A percentile compares a stretch with the other conserved stretches of the same genome.
phyloP scores from a whole-genome alignment of 2,329 filamentous ascomycete species.

The Neurospora crassa region DNA sequence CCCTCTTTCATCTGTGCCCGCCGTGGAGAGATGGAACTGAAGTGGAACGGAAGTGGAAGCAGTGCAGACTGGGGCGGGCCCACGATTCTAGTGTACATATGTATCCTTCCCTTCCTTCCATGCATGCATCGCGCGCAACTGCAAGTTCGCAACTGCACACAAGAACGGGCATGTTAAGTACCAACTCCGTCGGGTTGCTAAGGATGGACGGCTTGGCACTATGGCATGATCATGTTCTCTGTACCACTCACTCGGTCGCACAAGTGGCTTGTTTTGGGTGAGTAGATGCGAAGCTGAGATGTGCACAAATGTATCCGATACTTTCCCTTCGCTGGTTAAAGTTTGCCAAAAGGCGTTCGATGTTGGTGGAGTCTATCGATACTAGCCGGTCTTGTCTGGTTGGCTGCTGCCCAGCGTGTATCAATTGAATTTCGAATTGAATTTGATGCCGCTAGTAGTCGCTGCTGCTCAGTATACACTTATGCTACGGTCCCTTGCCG shows the following conservation, averaged over 20 bases:
- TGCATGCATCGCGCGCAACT: neutral
- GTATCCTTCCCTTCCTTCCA: neutral
- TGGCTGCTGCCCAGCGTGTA: neutral
- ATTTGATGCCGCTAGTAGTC: neutral
- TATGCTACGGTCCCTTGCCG: neutral
- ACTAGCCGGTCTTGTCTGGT: neutral
- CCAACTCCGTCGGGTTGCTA: too few relatives aligned
- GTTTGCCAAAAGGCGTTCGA: neutral
- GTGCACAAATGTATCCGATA: neutral
- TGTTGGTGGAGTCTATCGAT: neutral
- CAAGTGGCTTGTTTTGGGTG: neutral
- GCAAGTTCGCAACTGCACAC: neutral
- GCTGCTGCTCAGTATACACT: neutral
- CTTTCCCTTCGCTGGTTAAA: neutral
- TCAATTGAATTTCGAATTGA: neutral
- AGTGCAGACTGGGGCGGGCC: neutral
- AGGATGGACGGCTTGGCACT: neutral
- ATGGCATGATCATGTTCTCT: neutral
- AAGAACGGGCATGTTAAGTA: neutral
- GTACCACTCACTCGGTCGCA: neutral
- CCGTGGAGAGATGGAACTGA: neutral
- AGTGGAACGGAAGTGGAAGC: too few relatives aligned
- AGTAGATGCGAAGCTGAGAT: neutral
- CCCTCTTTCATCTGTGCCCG: neutral
- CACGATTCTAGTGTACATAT: neutral